phyloP scores from a whole-genome alignment of 306 rosid genomes.

The Prunus dulcis region DNA sequence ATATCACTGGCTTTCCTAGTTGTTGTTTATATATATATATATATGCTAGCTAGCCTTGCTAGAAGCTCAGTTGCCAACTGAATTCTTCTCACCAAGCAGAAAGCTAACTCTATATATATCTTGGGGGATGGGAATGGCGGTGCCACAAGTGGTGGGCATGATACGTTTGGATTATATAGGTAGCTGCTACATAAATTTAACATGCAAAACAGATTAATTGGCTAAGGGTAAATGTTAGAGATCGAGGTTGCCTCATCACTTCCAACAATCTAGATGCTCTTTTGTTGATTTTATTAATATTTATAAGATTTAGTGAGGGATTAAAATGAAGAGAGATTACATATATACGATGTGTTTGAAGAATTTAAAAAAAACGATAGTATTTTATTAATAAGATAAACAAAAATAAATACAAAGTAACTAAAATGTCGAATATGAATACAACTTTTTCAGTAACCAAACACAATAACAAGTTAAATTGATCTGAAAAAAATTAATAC shows the following conservation, averaged over 20 bases:
- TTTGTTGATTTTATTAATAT: too few relatives aligned
- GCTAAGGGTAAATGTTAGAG: not conserved
- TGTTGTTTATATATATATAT: constrained; percentile 13
- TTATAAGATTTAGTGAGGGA: too few relatives aligned
- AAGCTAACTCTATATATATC: constrained; percentile 25
- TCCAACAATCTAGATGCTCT: too few relatives aligned
- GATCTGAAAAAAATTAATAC: too few relatives aligned
- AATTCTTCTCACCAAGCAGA: constrained; percentile 19
- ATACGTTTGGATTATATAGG: not conserved
- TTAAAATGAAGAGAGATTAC: too few relatives aligned
- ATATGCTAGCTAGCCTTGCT: constrained; percentile 12
- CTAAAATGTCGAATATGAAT: too few relatives aligned
- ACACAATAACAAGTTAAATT: too few relatives aligned
- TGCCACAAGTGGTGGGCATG: constrained; percentile 22
- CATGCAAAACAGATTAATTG: not conserved
- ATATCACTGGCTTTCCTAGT: constrained; percentile 32
- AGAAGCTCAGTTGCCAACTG: constrained; percentile 17
- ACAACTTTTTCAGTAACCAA: too few relatives aligned
- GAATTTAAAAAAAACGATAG: too few relatives aligned
- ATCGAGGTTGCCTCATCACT: not conserved
- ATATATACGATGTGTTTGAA: too few relatives aligned
- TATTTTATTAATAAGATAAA: too few relatives aligned
- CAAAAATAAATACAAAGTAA: too few relatives aligned
- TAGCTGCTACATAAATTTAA: not conserved
- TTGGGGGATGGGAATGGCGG: constrained; percentile 52